A percentile compares a stretch with the other conserved stretches of the same genome.
These are phyloP conservation scores for Liriodendron chinense DNA, from an alignment of 164 flowering plant species.

Conservation along the genomic window DNA sequence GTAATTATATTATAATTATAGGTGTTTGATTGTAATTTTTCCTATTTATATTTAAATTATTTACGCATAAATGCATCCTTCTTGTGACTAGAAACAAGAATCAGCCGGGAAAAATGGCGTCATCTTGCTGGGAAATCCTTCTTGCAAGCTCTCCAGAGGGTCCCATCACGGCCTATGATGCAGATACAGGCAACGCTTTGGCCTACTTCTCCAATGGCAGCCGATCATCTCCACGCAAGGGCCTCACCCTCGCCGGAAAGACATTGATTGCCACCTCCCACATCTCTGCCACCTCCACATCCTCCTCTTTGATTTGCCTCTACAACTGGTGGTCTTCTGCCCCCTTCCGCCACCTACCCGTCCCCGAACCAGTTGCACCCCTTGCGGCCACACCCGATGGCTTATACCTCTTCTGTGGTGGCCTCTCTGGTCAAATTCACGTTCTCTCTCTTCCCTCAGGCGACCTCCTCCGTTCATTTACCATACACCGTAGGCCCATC, in stretches of 20 bases:
- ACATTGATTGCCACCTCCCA: constrained; percentile 41
- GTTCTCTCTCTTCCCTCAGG: constrained; percentile 37
- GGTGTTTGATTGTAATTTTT: no score
- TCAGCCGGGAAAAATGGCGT: constrained; percentile 4
- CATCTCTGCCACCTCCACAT: constrained; percentile 16
- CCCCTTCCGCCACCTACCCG: constrained; percentile 24
- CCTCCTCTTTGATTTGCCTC: constrained; percentile 14
- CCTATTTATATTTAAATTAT: no score
- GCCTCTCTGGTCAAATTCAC: constrained; percentile 42
- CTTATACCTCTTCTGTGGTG: constrained; percentile 44
- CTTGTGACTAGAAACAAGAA: background rate
- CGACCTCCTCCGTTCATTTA: constrained; percentile 20
- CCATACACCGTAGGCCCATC: constrained; percentile 35
- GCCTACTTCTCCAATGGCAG: constrained; percentile 21
- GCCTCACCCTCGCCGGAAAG: constrained; percentile 38
- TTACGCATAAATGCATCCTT: no score
- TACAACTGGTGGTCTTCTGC: constrained; percentile 28
- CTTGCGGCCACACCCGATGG: constrained; percentile 40
- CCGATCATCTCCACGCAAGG: constrained; percentile 23
- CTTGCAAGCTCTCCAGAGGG: constrained; percentile 29
- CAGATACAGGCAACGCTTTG: constrained; percentile 12
- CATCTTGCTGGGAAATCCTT: constrained; percentile 26
- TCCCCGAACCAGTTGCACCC: constrained; percentile 57
- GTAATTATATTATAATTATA: no score
- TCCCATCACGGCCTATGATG: constrained; percentile 22